A percentile compares a stretch with the other conserved stretches of the same genome.
These are phyloP conservation scores for Penicillium sp. DNA, from an alignment of 2,329 filamentous ascomycete species.

Conservation along the genomic window DNA sequence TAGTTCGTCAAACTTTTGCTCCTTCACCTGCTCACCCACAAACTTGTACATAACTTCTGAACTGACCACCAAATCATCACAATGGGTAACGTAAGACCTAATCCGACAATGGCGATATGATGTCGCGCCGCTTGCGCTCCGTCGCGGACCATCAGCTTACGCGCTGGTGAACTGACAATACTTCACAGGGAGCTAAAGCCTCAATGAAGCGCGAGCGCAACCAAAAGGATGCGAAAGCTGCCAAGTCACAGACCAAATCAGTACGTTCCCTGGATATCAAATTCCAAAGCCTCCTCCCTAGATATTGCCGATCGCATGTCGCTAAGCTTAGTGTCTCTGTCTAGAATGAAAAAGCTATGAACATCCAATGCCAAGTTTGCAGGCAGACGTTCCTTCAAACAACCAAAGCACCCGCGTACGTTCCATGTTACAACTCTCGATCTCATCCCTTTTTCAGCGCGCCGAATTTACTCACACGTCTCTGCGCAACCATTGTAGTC, in stretches of 20 bases:
- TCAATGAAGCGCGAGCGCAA: constrained; percentile 72
- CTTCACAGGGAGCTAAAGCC: constrained; percentile 58
- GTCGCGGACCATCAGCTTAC: not conserved
- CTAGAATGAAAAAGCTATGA: constrained; percentile 70
- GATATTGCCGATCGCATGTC: not conserved
- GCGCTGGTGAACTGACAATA: constrained; percentile 11
- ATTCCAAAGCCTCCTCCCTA: not conserved
- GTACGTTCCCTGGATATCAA: constrained; percentile 46
- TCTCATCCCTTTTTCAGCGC: not conserved
- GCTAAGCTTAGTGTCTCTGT: constrained; percentile 4
- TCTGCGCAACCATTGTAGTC: constrained; percentile 21
- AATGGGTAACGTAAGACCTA: constrained; percentile 28
- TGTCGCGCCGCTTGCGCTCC: not conserved
- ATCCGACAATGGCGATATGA: not conserved
- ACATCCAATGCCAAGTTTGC: constrained; percentile 74
- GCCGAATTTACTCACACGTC: not conserved
- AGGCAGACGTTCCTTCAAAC: constrained; percentile 77
- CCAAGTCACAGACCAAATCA: constrained; percentile 67
- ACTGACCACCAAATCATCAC: not conserved
- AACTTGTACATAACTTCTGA: not conserved
- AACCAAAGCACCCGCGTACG: constrained; percentile 62
- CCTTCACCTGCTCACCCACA: not conserved
- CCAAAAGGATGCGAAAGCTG: constrained; percentile 57
- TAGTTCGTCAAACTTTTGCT: not conserved
- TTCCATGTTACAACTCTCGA: not conserved